Percentiles rank a stretch among this genome's conserved stretches.
Conservation (phyloP, 768 basidiomycete genomes). For the Strobilomyces echinocephalus region DNA sequence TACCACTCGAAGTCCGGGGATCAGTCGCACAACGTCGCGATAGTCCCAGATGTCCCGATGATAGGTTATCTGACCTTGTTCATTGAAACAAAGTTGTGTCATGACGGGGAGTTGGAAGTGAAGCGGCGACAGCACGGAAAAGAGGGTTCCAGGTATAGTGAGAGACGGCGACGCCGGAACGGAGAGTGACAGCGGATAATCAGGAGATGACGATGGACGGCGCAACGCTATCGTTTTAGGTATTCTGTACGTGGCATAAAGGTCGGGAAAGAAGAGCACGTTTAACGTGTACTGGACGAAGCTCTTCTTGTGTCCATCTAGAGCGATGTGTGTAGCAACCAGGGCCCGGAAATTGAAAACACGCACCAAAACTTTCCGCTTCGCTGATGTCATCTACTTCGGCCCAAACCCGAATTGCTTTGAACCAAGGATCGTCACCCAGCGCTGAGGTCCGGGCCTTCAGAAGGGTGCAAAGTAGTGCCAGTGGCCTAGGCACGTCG, state of each 20-base stretch:
- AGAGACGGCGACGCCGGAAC: conserved; percentile 43
- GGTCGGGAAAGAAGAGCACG: conserved; percentile 67
- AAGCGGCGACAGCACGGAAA: conserved; percentile 62
- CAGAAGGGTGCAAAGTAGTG: conserved; percentile 55
- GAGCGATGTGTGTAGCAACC: background rate
- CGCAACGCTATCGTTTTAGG: conserved; percentile 37
- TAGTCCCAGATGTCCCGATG: conserved; percentile 83
- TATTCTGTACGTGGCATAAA: conserved; percentile 46
- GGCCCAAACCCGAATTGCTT: conserved; percentile 64
- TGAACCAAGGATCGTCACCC: conserved; percentile 48
- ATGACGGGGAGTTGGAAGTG: conserved; percentile 69
- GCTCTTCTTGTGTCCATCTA: conserved; percentile 69
- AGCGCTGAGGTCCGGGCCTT: conserved; percentile 28
- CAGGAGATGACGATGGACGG: conserved; percentile 30
- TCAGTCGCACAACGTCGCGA: conserved; percentile 66
- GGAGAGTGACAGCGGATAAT: conserved; percentile 25
- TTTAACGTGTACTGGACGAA: conserved; percentile 80
- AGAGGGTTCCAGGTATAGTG: conserved; percentile 52
- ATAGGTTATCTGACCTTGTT: conserved; percentile 72
- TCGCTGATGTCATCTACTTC: conserved; percentile 73
- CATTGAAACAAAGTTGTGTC: conserved; percentile 74
- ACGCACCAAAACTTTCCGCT: conserved; percentile 71
- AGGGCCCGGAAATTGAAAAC: background rate
- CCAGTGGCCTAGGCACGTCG: conserved; percentile 64
- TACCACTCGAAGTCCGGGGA: conserved; percentile 62